These are phyloP conservation scores for Malus asiatica DNA, from an alignment of 306 rosid genomes.

Conservation along the genomic window DNA sequence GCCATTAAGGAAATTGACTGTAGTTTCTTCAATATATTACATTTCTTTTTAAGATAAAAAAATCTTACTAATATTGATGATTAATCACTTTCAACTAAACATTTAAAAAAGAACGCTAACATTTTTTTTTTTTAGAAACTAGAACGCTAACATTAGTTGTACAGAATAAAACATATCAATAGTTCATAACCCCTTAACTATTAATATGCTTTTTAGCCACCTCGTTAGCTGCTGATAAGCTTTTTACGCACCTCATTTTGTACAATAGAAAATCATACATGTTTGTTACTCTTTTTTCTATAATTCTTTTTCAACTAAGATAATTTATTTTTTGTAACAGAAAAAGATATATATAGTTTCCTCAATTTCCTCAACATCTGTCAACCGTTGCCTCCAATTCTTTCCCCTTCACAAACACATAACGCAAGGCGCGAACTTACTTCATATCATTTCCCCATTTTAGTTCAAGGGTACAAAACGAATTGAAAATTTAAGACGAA, in stretches of 20 bases:
- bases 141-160: no score
- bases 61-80: background rate
- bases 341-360: background rate
- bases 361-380: background rate
- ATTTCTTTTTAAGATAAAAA: background rate
- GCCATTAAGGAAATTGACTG: no score
- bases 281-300: no score
- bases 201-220: background rate
- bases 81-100: no score
- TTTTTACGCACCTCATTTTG: background rate
- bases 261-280: background rate
- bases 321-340: background rate
- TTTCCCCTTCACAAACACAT: constrained; percentile 1
- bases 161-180: no score
- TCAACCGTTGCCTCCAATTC: constrained; percentile 2
- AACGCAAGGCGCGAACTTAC: background rate
- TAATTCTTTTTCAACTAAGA: background rate
- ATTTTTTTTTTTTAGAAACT: no score
- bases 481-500: background rate
- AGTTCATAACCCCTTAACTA: background rate
- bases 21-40: no score
- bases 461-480: background rate
- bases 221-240: background rate
- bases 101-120: no score
- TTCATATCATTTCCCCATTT: background rate